These are phyloP conservation scores for Candolleomyces aberdarensis DNA, from an alignment of 768 basidiomycete genomes.

Conservation along the genomic window DNA sequence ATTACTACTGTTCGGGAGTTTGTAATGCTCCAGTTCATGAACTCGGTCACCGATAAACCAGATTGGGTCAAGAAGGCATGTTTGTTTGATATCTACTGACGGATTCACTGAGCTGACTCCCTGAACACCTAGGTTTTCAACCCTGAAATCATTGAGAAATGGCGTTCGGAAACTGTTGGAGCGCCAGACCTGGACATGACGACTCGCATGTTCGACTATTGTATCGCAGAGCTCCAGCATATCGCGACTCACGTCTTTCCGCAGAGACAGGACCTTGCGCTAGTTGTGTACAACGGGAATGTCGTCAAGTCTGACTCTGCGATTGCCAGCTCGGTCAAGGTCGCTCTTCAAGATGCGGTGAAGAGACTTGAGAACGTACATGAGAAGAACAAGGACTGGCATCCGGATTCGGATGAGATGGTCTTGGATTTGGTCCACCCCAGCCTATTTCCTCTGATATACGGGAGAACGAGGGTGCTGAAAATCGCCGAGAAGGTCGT, in stretches of 20 bases:
- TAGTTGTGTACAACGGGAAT: slow-evolving; percentile 17
- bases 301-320: slow-evolving; percentile 29
- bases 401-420: slow-evolving; percentile 35
- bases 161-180: slow-evolving; percentile 11
- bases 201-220: slow-evolving; percentile 18
- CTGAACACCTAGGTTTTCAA: slow-evolving; percentile 12
- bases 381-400: slow-evolving; percentile 37
- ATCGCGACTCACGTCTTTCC: slow-evolving; percentile 13
- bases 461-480: slow-evolving; percentile 24
- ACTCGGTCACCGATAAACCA: slow-evolving; percentile 21
- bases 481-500: not conserved
- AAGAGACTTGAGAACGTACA: slow-evolving; percentile 31
- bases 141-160: slow-evolving; percentile 13
- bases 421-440: slow-evolving; percentile 46
- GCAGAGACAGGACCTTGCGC: slow-evolving; percentile 6
- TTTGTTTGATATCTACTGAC: not conserved
- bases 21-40: slow-evolving; percentile 22
- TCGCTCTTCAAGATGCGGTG: slow-evolving; percentile 19
- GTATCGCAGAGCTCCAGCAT: slow-evolving; percentile 20
- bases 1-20: slow-evolving; percentile 19
- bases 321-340: slow-evolving; percentile 16
- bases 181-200: slow-evolving; percentile 5
- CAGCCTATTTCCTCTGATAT: slow-evolving; percentile 35
- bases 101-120: too few species aligned
- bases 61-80: slow-evolving; percentile 22